Evolutionary conservation across 345 rosid species (phyloP).

Genomic region (Euphorbia pulcherrima): DNA sequence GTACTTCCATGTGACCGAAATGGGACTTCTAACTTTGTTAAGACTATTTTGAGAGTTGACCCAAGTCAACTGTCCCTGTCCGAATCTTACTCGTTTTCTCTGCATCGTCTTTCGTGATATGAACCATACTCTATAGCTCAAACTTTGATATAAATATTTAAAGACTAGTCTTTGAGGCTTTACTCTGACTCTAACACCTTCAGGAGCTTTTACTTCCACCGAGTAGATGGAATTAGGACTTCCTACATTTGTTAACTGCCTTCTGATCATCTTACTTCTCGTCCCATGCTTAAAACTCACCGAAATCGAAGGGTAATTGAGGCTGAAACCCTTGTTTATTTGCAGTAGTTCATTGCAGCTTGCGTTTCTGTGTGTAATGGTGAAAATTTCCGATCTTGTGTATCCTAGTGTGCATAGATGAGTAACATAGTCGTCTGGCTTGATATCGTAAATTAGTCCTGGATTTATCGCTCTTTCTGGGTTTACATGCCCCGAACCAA

Average conservation of each 20-base stretch:
- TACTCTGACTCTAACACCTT: slow-evolving; percentile 23
- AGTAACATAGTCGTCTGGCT: slow-evolving; percentile 63
- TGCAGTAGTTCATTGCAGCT: slow-evolving; percentile 24
- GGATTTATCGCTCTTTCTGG: slow-evolving; percentile 72
- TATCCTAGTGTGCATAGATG: slow-evolving; percentile 75
- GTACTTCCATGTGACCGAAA: slow-evolving; percentile 59
- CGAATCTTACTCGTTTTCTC: slow-evolving; percentile 27
- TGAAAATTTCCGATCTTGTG: slow-evolving; percentile 54
- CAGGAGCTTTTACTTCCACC: slow-evolving; percentile 59
- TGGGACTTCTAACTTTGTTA: slow-evolving; percentile 72
- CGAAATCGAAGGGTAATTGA: slow-evolving; percentile 84
- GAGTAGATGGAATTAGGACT: slow-evolving; percentile 60
- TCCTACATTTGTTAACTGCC: slow-evolving; percentile 74
- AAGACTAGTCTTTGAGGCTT: slow-evolving; percentile 59
- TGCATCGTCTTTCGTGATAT: slow-evolving; percentile 43
- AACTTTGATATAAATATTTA: slow-evolving; percentile 41
- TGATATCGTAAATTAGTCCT: slow-evolving; percentile 72
- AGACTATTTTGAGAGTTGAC: slow-evolving; percentile 43
- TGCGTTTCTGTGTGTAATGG: slow-evolving; percentile 34
- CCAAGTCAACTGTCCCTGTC: slow-evolving; percentile 79
- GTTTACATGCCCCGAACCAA: slow-evolving; percentile 88
- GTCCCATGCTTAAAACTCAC: slow-evolving; percentile 54
- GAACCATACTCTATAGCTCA: slow-evolving; percentile 62
- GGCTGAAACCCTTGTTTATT: slow-evolving; percentile 39
- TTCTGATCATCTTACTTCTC: slow-evolving; percentile 46